Evolutionary conservation across 148 eudicot species (phyloP).

Genomic region (Chenopodium formosanum): DNA sequence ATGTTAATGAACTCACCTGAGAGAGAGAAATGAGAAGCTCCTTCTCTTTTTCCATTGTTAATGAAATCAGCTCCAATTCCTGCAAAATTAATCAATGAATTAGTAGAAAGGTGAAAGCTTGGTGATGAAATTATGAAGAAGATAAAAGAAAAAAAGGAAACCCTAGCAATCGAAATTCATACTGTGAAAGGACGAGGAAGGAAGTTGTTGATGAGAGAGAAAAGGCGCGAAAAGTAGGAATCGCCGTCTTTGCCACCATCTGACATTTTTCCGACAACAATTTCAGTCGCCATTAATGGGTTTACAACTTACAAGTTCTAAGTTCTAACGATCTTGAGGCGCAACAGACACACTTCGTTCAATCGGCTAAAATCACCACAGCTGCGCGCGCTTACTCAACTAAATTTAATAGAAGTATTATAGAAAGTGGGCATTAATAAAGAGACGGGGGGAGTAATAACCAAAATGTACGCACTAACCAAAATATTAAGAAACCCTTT

Average conservation of each 20-base stretch:
- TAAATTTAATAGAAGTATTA: no score
- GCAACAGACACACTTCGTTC: no score
- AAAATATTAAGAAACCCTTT: no score
- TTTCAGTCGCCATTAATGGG: background rate
- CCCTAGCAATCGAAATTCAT: slow-evolving; percentile 2
- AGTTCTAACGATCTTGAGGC: no score
- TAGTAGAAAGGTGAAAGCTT: background rate
- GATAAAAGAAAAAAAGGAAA: background rate
- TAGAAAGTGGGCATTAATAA: no score
- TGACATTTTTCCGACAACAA: background rate
- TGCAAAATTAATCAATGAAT: slow-evolving; percentile 9
- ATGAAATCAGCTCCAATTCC: slow-evolving; percentile 22
- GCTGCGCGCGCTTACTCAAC: no score
- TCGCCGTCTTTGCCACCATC: background rate
- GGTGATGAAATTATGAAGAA: background rate
- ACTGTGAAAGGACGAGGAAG: slow-evolving; percentile 38
- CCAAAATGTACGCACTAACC: no score
- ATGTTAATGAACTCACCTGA: slow-evolving; percentile 30
- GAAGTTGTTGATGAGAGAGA: slow-evolving; percentile 41
- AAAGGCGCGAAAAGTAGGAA: slow-evolving; percentile 37
- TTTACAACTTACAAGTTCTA: no score
- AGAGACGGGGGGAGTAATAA: no score
- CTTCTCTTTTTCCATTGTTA: slow-evolving; percentile 35
- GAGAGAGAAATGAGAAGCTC: slow-evolving; percentile 46
- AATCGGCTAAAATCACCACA: no score